Evolutionary conservation across 2,329 filamentous ascomycete species (phyloP).

Genomic region (Penicillium palitans): DNA sequence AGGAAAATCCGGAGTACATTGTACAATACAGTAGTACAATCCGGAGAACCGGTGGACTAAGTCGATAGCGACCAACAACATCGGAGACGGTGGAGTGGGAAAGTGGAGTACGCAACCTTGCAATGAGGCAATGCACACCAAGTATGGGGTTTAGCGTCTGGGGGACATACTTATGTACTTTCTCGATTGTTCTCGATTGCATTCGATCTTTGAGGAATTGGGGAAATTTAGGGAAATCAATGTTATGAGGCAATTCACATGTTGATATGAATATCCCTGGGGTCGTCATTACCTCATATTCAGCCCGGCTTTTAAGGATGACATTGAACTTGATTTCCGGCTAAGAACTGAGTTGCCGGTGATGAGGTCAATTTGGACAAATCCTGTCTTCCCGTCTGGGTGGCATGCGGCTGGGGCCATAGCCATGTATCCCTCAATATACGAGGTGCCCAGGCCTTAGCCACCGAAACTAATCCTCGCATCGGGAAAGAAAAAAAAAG

Average conservation of each 20-base stretch:
- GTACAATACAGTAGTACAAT: conserved; percentile 1
- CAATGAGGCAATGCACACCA: conserved; percentile 1
- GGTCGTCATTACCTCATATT: no score
- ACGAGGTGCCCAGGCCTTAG: conserved; percentile 4
- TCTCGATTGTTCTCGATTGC: not conserved
- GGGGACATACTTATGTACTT: not conserved
- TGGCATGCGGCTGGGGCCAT: not conserved
- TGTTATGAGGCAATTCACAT: not conserved
- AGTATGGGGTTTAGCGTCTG: conserved; percentile 4
- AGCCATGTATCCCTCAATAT: not conserved
- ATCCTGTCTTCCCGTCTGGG: not conserved
- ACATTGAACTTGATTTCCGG: not conserved
- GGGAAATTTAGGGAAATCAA: not conserved
- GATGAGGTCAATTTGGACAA: not conserved
- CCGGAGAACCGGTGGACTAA: not conserved
- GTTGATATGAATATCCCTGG: no score
- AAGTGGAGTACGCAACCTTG: not conserved
- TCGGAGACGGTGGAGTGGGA: not conserved
- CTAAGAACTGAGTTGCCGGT: not conserved
- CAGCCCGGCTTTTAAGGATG: not conserved
- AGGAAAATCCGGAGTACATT: conserved; percentile 5
- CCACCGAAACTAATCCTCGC: not conserved
- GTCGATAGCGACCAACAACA: not conserved
- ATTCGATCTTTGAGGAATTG: not conserved
- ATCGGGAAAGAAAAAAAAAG: not conserved